A percentile compares a stretch with the other conserved stretches of the same genome.
These are phyloP conservation scores for Ceratobasidium papillatum DNA, from an alignment of 1,284 basidiomycete species.

Conservation along the genomic window DNA sequence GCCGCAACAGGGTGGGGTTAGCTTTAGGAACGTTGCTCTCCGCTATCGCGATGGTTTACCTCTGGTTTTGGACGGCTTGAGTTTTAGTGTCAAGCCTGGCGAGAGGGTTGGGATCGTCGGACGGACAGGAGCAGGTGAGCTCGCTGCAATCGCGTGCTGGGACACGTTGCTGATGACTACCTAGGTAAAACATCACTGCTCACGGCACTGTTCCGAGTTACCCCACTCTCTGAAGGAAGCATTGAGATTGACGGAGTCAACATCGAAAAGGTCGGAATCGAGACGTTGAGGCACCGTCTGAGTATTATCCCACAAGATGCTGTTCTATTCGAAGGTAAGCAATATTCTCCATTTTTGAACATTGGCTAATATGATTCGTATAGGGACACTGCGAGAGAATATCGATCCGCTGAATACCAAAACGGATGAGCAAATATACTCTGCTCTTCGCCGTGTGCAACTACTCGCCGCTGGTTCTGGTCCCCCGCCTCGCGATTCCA, in stretches of 20 bases:
- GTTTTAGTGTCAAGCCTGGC: constrained; percentile 69
- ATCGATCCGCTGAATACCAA: constrained; percentile 67
- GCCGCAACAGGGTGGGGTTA: constrained; percentile 70
- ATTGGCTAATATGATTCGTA: constrained; percentile 46
- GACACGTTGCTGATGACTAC: background rate
- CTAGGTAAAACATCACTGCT: constrained; percentile 79
- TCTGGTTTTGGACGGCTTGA: constrained; percentile 73
- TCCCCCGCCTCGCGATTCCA: constrained; percentile 21
- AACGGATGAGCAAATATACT: constrained; percentile 64
- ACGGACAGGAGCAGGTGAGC: constrained; percentile 69
- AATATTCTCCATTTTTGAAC: background rate
- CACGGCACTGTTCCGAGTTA: constrained; percentile 72
- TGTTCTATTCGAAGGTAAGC: constrained; percentile 59
- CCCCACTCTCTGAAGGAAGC: constrained; percentile 67
- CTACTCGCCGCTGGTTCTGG: constrained; percentile 52
- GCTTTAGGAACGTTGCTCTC: constrained; percentile 68
- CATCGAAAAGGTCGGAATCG: constrained; percentile 64
- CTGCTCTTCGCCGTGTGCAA: constrained; percentile 66
- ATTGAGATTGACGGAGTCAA: constrained; percentile 63
- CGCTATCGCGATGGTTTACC: constrained; percentile 77
- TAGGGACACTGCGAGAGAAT: constrained; percentile 72
- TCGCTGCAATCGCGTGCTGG: constrained; percentile 24
- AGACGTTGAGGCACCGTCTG: constrained; percentile 61
- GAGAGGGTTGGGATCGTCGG: constrained; percentile 83
- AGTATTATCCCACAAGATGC: constrained; percentile 79